Conservation (phyloP, 2,329 filamentous ascomycete genomes). For the Plenodomus tracheiphilus region DNA sequence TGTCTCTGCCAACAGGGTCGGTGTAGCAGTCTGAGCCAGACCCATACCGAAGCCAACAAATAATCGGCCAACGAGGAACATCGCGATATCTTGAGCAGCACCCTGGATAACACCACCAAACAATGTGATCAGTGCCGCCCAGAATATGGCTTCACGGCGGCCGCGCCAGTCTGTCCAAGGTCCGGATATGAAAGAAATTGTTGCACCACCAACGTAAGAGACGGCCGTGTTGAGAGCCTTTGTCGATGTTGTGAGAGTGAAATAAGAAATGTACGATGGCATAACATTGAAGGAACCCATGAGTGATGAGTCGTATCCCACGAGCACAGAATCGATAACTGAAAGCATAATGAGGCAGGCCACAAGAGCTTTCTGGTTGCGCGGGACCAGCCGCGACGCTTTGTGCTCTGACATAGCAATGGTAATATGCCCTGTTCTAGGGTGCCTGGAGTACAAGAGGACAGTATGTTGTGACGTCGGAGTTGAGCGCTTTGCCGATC, state of each 20-base stretch:
- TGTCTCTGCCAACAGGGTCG: slow-evolving; percentile 63
- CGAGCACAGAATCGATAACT: slow-evolving; percentile 18
- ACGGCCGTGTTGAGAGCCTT: slow-evolving; percentile 53
- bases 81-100: slow-evolving; percentile 48
- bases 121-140: slow-evolving; percentile 56
- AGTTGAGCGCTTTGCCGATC: too few species aligned
- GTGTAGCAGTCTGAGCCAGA: slow-evolving; percentile 59
- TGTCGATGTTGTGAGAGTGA: slow-evolving; percentile 44
- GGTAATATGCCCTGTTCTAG: neutral
- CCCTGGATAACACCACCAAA: slow-evolving; percentile 55
- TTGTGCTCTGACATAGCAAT: slow-evolving; percentile 11
- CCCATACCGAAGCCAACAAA: slow-evolving; percentile 63
- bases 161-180: slow-evolving; percentile 46
- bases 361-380: slow-evolving; percentile 15
- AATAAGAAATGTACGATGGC: slow-evolving; percentile 47
- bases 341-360: slow-evolving; percentile 18
- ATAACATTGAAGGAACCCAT: slow-evolving; percentile 53
- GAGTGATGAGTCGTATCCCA: slow-evolving; percentile 50
- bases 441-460: neutral
- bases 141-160: slow-evolving; percentile 53
- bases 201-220: slow-evolving; percentile 48
- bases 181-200: slow-evolving; percentile 44
- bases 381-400: slow-evolving; percentile 19
- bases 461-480: too few species aligned
- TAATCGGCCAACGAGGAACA: slow-evolving; percentile 63